Evolutionary conservation across 169 alveolate genomes (phyloP).

Genomic region (Ichthyophthirius multifiliis): DNA sequence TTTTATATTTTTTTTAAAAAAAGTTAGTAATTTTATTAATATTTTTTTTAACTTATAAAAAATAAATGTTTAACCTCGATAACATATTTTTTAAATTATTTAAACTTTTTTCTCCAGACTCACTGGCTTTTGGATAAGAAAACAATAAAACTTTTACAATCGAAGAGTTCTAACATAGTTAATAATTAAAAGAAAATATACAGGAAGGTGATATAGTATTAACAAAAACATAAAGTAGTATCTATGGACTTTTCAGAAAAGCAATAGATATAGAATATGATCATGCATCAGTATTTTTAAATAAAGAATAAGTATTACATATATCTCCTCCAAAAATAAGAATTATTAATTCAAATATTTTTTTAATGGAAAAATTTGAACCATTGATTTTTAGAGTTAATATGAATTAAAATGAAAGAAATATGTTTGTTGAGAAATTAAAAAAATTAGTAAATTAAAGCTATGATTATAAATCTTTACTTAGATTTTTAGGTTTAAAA

Average conservation of each 20-base stretch:
- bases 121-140: background rate
- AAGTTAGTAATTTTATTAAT: no score
- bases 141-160: background rate
- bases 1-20: no score
- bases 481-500: background rate
- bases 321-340: background rate
- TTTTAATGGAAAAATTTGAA: background rate
- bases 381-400: background rate
- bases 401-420: background rate
- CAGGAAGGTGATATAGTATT: background rate
- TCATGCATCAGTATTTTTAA: background rate
- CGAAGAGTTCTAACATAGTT: background rate
- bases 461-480: background rate
- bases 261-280: background rate
- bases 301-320: background rate
- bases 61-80: no score
- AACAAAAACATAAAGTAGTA: constrained; percentile 1
- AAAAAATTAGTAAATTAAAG: background rate
- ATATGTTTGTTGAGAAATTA: background rate
- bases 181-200: background rate
- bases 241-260: background rate
- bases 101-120: background rate
- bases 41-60: no score
- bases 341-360: background rate
- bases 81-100: no score